Percentiles rank a stretch among this genome's conserved stretches.
Evolutionary conservation across 345 rosid genomes (phyloP).

Genomic region (Heritiera littoralis): DNA sequence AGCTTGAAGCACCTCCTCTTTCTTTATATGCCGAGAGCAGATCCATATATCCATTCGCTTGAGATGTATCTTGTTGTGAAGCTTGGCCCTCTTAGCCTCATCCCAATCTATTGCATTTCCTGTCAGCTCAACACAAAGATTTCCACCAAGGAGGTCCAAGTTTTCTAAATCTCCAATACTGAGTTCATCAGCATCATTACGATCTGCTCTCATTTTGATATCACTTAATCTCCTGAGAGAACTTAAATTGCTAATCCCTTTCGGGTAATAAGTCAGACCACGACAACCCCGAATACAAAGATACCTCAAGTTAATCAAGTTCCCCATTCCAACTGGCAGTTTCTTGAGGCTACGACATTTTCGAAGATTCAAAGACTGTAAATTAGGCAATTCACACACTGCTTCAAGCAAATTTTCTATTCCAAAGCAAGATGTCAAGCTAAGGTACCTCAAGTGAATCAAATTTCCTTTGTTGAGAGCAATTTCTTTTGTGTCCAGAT

Average conservation of each 20-base stretch:
- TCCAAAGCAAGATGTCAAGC: background rate
- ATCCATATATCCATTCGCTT: background rate
- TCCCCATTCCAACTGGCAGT: background rate
- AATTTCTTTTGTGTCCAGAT: background rate
- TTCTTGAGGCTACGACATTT: background rate
- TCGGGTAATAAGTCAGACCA: background rate
- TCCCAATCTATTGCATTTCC: background rate
- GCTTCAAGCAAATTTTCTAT: background rate
- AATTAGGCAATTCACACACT: background rate
- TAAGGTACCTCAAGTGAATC: constrained; percentile 3
- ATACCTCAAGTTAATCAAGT: background rate
- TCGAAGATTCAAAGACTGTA: background rate
- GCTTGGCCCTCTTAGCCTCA: background rate
- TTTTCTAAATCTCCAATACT: background rate
- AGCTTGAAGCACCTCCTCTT: background rate
- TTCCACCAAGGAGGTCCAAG: background rate
- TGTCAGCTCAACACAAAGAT: background rate
- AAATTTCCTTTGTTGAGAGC: background rate
- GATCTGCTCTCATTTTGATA: background rate
- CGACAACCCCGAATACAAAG: background rate
- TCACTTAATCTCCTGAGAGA: no score
- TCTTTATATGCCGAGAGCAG: background rate
- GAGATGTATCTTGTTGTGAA: background rate
- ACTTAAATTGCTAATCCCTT: background rate
- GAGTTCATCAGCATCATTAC: background rate